A percentile compares a stretch with the other conserved stretches of the same genome.
These are phyloP conservation scores for Tulasnella sp. DNA, from an alignment of 768 basidiomycete species.

Conservation along the genomic window DNA sequence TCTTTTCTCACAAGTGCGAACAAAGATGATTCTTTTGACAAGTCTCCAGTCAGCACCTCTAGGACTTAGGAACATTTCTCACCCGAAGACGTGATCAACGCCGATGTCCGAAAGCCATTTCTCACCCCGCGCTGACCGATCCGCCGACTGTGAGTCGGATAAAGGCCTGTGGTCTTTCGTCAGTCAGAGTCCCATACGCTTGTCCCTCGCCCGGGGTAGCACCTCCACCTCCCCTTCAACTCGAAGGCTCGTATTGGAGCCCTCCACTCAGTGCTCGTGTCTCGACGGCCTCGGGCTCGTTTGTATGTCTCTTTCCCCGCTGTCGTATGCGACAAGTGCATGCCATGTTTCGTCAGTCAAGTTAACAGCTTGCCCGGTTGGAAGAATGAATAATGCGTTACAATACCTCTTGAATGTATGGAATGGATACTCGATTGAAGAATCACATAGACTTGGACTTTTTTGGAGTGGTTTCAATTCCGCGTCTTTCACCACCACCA, in stretches of 20 bases:
- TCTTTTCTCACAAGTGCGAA: background rate
- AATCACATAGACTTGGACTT: background rate
- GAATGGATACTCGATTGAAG: conserved; percentile 3
- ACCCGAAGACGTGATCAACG: background rate
- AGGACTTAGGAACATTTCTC: background rate
- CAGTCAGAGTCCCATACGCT: conserved; percentile 13
- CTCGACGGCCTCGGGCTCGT: conserved; percentile 11
- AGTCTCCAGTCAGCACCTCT: conserved; percentile 8
- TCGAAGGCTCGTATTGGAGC: background rate
- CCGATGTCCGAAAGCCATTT: conserved; percentile 10
- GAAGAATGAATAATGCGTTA: background rate
- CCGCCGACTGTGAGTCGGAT: conserved; percentile 8
- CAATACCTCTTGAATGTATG: background rate
- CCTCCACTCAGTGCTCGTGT: background rate
- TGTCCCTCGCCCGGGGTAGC: conserved; percentile 16
- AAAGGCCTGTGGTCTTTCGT: conserved; percentile 18
- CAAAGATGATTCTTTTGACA: background rate
- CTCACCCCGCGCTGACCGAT: conserved; percentile 4
- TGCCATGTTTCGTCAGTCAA: conserved; percentile 13
- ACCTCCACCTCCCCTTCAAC: conserved; percentile 1
- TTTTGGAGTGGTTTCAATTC: background rate
- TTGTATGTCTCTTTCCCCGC: background rate
- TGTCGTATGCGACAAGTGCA: conserved; percentile 20
- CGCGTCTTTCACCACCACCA: background rate
- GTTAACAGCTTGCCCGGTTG: background rate